These are phyloP conservation scores for Erucastrum elatum DNA, from an alignment of 345 rosid species.

Conservation along the genomic window DNA sequence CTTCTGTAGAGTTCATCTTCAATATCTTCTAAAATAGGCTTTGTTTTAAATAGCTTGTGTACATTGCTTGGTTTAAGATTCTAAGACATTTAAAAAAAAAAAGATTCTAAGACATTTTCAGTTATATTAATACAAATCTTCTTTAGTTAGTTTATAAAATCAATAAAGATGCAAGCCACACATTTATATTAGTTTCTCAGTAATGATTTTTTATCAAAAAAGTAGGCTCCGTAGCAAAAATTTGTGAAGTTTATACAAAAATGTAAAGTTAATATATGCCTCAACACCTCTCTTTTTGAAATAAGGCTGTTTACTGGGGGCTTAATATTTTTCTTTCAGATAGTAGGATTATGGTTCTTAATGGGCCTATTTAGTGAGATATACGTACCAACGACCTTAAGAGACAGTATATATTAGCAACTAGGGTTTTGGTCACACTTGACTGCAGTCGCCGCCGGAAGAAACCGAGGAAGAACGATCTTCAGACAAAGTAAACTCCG, in stretches of 20 bases:
- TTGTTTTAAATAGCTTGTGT: neutral
- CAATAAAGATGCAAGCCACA: neutral
- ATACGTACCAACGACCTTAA: neutral
- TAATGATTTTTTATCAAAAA: neutral
- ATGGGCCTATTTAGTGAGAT: neutral
- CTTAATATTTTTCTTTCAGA: neutral
- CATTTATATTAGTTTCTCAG: neutral
- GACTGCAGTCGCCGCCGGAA: conserved; percentile 18
- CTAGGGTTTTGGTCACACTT: neutral
- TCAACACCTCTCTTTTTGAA: neutral
- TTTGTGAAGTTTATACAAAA: neutral
- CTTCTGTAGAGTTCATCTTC: neutral
- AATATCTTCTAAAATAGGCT: neutral
- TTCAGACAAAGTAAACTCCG: conserved; percentile 2
- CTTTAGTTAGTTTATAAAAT: neutral
- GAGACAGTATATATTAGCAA: neutral
- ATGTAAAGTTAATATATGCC: no score
- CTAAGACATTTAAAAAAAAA: neutral
- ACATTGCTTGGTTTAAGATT: neutral
- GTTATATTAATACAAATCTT: neutral
- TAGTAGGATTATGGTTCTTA: neutral
- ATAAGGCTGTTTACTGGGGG: neutral
- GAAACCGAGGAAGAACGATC: conserved; percentile 1
- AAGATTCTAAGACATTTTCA: neutral
- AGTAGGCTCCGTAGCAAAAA: neutral